Evolutionary conservation across 495 filamentous ascomycete genomes (phyloP), one percentile per base, ranked within the genome.

Genomic region (Neurospora pannonica): DNA sequence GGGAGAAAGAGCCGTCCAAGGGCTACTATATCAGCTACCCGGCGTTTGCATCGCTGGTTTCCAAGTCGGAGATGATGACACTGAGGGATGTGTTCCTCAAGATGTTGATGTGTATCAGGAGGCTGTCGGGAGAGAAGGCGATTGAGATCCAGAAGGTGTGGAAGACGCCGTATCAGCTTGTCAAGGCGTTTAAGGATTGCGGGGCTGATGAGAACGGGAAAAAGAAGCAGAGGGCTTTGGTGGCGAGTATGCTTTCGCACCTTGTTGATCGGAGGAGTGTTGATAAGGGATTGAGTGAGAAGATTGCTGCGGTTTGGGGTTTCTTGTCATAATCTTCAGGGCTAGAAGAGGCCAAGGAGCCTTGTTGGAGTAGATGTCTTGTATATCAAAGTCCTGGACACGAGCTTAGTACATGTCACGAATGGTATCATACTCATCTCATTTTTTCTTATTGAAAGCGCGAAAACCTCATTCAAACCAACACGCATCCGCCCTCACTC

Each of bases 41-140:
- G 2, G 90, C 92, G 5, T 95, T 95, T 77, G 88, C 90, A 0
- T 87, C 88, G 1, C 79, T 97, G 21, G 88, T 89, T 0, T 92
- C 90, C 0, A 97, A 97, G 81, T 93, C 91, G 0, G 91, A 92
- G 38, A 85, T 86, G 54, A 85, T 94, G 62, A 91, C 92, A 4
- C 84, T 95, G 28, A 86, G 92, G 46, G 93, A 97, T 74, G 79
- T 95, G 0, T 95, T 87, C 77, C 79, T 96, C 31, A 95, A 95
- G 80, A 95, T 97, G 92, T 84, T 97, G 70, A 95, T 97, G 93
- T 93, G 92, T 76, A 92, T 89, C 11, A 86, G 87, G 34, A 91
- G 92, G 3, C 84, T 97, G n/a, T 91, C 89, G 5, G 91, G 92
- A 0, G 93, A 96, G 75, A 95, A 94, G 79, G 93, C 93, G 0